Base-by-base conservation (phyloP, 305 asterid species). In the Fraxinus sp. region DNA sequence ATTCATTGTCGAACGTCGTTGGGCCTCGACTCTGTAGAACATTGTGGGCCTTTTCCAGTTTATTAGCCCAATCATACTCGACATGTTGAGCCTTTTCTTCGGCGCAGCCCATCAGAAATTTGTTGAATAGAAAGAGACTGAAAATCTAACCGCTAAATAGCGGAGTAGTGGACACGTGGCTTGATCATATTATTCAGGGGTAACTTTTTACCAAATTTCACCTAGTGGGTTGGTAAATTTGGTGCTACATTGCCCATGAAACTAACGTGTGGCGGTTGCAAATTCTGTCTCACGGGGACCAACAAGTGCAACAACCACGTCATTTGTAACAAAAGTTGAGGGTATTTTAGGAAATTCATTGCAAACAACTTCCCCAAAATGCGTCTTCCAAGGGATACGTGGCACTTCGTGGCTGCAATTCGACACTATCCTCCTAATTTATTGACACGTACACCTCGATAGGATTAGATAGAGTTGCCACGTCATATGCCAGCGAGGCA, bases 261-360 rank as follows among this genome's bases (percentile, higher is more conserved):
- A 43, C 77, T 18, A 82, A 84, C 89, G 90, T 86, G 91, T 85
- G 81, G 91, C 90, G 41, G 92, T 83, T 88, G 80, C 72, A 81
- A 87, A 83, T 7, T 37, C 20, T 30, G 22, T 32, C 37, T 66
- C 82, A 78, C 85, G 85, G 73, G 18, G 62, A 52, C 36, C 26
- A 80, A 77, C 77, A 62, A 14, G 26, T 20, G 84, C 35, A 81
- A 87, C 89, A 52, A 81, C 84, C 77, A 18, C 82, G 91, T 89
- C 84, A 83, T 82, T 77, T 1, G 33, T 37, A 22, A 13, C 0
- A 28, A n/a, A 74, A 3, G 59, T 2, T 0, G 87, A 86, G 94
- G 92, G 1, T 30, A 79, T 22, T 85, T 82, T 79, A n/a, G 92
- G 70, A 18, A 87, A 77, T 28, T 81, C 49, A 3, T 2, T 43